These are phyloP conservation scores for Rhodamnia rubescens DNA, from an alignment of 345 rosid genomes.

Conservation along the genomic window DNA sequence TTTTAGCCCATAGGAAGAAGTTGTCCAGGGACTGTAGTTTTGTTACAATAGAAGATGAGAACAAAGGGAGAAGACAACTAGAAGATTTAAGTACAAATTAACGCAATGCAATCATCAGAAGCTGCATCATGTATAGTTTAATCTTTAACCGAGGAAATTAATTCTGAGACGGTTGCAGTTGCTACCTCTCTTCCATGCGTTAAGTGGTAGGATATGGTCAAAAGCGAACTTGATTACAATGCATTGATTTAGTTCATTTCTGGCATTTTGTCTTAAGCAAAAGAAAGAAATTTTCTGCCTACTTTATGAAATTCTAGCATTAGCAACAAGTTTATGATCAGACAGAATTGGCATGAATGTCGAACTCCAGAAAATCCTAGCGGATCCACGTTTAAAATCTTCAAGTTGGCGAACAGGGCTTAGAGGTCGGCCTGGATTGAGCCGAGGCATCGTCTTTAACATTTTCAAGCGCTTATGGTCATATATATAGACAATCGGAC, in stretches of 20 bases:
- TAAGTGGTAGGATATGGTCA: not conserved
- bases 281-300: not conserved
- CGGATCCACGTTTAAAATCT: not conserved
- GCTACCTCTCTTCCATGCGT: not conserved
- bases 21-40: not conserved
- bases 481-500: not conserved
- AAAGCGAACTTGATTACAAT: not conserved
- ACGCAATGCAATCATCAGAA: not conserved
- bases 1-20: not conserved
- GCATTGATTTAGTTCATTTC: not conserved
- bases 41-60: not conserved
- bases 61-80: not conserved
- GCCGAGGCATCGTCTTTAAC: not conserved
- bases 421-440: not conserved
- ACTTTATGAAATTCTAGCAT: too few relatives aligned
- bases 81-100: not conserved
- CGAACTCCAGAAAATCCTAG: not conserved
- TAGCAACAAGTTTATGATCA: too few relatives aligned
- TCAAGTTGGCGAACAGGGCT: not conserved
- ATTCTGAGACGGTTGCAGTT: not conserved
- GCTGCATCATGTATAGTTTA: not conserved
- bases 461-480: not conserved
- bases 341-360: not conserved
- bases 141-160: not conserved
- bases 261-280: not conserved